Conservation (phyloP, 2,329 filamentous ascomycete genomes). For the Paramyrothecium roridum region DNA sequence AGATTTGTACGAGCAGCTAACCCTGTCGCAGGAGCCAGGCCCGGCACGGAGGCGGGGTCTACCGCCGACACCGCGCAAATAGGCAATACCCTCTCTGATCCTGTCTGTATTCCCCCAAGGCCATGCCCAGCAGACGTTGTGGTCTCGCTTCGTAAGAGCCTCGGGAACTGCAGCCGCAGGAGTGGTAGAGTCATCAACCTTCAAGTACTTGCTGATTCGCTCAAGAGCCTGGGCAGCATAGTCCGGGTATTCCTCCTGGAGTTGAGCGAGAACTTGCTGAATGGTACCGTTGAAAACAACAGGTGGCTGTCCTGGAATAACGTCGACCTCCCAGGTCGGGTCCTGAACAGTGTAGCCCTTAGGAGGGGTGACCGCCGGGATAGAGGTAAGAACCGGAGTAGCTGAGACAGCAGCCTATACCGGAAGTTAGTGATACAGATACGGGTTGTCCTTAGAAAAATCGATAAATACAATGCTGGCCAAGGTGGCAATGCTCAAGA, state of each 20-base stretch:
- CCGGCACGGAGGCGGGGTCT: not conserved
- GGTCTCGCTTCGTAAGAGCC: not conserved
- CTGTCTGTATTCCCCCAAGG: not conserved
- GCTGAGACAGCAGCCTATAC: no score
- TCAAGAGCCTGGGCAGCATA: not conserved
- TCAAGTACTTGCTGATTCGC: no score
- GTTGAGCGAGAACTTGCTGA: constrained; percentile 14
- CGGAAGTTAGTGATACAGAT: no score
- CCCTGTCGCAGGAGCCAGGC: not conserved
- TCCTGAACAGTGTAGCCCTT: not conserved
- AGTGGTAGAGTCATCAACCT: no score
- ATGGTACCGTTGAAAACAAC: constrained; percentile 28
- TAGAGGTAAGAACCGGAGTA: not conserved
- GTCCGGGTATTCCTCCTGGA: not conserved
- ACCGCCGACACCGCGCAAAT: not conserved
- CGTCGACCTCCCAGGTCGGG: constrained; percentile 23
- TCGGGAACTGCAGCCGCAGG: not conserved
- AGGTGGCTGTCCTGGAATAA: constrained; percentile 29
- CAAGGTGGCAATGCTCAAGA: no score
- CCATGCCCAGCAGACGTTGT: not conserved
- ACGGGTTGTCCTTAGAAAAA: no score
- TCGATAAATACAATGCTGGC: no score
- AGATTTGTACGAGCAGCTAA: constrained; percentile 1
- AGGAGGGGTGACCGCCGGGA: not conserved
- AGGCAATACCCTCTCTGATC: not conserved